phyloP scores from a whole-genome alignment of 768 basidiomycete genomes.

The Amyloporia xantha region DNA sequence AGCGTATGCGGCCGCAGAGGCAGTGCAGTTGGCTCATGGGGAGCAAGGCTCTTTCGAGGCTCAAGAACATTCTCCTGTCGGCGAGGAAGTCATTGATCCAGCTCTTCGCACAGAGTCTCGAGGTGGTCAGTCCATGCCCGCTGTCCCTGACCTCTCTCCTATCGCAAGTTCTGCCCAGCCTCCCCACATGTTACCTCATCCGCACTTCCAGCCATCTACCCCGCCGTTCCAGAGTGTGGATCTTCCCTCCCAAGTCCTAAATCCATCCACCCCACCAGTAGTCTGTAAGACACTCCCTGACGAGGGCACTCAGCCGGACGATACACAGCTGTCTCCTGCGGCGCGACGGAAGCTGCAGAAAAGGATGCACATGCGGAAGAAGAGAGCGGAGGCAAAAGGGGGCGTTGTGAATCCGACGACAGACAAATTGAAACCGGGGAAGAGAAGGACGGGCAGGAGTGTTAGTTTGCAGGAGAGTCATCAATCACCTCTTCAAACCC shows the following conservation, averaged over 20 bases:
- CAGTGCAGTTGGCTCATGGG: neutral
- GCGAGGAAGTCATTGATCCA: constrained; percentile 26
- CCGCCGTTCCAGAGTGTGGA: neutral
- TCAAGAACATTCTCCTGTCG: no score
- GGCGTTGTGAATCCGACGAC: constrained; percentile 23
- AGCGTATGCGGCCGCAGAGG: neutral
- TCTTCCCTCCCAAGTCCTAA: neutral
- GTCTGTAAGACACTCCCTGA: no score
- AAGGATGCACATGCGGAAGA: constrained; percentile 66
- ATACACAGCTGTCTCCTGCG: constrained; percentile 37
- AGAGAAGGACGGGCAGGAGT: constrained; percentile 14
- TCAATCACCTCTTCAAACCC: no score
- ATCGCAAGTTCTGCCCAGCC: no score
- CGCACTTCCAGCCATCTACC: constrained; percentile 1
- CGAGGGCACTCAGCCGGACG: no score
- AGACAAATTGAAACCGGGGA: constrained; percentile 35
- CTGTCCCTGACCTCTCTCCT: no score
- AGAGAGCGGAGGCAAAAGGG: constrained; percentile 47
- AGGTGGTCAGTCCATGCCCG: neutral
- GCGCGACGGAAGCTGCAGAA: constrained; percentile 53
- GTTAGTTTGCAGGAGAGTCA: neutral
- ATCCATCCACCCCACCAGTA: neutral
- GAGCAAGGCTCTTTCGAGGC: no score
- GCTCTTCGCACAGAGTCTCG: constrained; percentile 22
- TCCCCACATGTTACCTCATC: neutral